These are phyloP conservation scores for Tilletia setariae DNA, from an alignment of 1,284 basidiomycete genomes.

Conservation along the genomic window DNA sequence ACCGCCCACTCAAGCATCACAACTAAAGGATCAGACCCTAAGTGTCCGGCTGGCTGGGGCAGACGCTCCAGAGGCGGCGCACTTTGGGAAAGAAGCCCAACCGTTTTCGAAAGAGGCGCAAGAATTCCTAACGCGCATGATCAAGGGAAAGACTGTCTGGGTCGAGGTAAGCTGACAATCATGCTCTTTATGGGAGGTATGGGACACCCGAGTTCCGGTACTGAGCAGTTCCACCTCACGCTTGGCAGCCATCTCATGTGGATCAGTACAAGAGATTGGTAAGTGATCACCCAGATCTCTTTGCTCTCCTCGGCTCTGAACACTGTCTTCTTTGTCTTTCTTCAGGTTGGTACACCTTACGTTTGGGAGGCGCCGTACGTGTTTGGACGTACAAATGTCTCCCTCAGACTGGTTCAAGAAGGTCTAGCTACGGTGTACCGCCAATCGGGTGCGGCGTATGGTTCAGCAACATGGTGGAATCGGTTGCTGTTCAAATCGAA, in stretches of 20 bases:
- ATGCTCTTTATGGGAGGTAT: no score
- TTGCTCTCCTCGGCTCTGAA: not conserved
- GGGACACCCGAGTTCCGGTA: not conserved
- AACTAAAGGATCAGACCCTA: conserved; percentile 33
- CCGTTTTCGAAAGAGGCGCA: conserved; percentile 50
- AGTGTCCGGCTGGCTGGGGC: conserved; percentile 49
- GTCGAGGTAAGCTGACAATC: conserved; percentile 20
- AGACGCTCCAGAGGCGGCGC: conserved; percentile 49
- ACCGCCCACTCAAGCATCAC: conserved; percentile 20
- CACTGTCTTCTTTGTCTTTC: not conserved
- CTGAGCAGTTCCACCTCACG: not conserved
- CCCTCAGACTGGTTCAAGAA: conserved; percentile 40
- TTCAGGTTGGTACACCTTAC: conserved; percentile 46
- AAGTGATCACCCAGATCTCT: not conserved
- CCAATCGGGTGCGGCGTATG: conserved; percentile 46
- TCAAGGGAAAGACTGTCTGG: conserved; percentile 28
- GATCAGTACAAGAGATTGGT: conserved; percentile 51
- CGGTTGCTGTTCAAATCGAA: conserved; percentile 27
- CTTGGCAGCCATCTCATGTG: conserved; percentile 34
- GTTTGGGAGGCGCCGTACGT: conserved; percentile 47
- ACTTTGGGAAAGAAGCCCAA: conserved; percentile 51
- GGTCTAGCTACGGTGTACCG: conserved; percentile 51
- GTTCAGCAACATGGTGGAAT: conserved; percentile 39
- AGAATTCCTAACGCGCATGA: conserved; percentile 34
- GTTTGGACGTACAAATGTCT: conserved; percentile 49